Evolutionary conservation across 768 basidiomycete genomes (phyloP), one percentile per base, ranked within the genome.

Genomic region (Pleurotus cornucopiae): DNA sequence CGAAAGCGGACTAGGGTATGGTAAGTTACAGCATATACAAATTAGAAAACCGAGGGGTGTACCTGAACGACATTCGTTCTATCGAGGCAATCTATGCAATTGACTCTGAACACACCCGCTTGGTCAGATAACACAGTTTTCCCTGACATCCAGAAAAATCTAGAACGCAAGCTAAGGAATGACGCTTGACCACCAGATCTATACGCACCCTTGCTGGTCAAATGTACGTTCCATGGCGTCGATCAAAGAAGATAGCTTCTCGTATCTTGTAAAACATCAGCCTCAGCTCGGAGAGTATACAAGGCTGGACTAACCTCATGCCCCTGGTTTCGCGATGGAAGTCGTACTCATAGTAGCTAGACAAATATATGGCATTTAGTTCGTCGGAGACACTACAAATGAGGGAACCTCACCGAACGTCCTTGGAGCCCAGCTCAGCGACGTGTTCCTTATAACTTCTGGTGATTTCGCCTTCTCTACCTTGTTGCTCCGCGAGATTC

Each of bases 51-150:
- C 5, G 25, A 7, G 9, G 16, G 18, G 51, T 76, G 49, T 62
- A 86, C 92, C 79, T 93, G 88, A 6, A 97, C 91, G 20, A 97
- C 95, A 66, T 96, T 97, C 12, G 96, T 98, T 51, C 96, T 76
- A 66, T 98, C 96, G 41, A 98, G 73, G 63, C 94, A 96, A 66
- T 98, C 96, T 45, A 98, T 95, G 67, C 96, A 98, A 64, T 96
- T 98, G 20, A 94, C 82, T 3, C 95, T 83, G 71, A 91, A 97
- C 2, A 88, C 84, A 1, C 92, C 93, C 57, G 83, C 86, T 68
- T 98, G 95, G 63, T 84, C 80, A 5, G 91, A 87, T 68, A 95
- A 76, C 11, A 87, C 75, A 12, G 73, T 73, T 26, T 83, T 74
- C 55, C 88, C 80, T 1, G 88, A 88, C 16, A 89, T 80, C 91